These are phyloP conservation scores for Lepidium sativum DNA, from an alignment of 345 rosid genomes.

Conservation along the genomic window DNA sequence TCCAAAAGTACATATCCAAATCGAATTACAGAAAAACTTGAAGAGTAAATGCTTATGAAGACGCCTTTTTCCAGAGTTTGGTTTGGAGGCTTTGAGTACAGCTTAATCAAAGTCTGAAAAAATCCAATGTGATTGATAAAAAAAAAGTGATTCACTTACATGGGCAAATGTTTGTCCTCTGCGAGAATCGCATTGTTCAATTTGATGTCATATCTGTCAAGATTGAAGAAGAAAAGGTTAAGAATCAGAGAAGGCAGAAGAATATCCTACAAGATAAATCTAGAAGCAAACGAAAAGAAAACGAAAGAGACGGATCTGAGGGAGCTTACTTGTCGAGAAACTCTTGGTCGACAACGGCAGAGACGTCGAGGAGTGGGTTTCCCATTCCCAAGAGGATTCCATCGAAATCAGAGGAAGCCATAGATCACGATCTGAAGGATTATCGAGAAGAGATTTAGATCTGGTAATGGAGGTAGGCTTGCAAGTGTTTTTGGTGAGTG, in stretches of 20 bases:
- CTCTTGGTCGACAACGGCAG: constrained; percentile 81
- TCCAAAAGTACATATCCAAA: not conserved
- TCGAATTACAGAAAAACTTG: not conserved
- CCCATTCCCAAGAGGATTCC: constrained; percentile 86
- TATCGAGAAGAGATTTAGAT: constrained; percentile 18
- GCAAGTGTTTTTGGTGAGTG: constrained; percentile 2
- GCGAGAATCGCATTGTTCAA: constrained; percentile 91
- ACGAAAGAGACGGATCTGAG: not conserved
- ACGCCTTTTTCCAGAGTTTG: not conserved
- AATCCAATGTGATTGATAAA: not conserved
- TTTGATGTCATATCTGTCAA: constrained; percentile 68
- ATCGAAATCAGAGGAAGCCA: constrained; percentile 45
- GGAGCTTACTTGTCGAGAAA: constrained; percentile 58
- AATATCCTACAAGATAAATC: not conserved
- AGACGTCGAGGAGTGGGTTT: constrained; percentile 96
- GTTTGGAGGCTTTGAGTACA: not conserved
- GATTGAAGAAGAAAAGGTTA: not conserved
- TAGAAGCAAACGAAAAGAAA: not conserved
- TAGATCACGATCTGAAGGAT: constrained; percentile 11
- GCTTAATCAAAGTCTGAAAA: not conserved
- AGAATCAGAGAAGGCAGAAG: not conserved
- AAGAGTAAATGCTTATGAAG: not conserved
- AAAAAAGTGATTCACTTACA: constrained; percentile 47
- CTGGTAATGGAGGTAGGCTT: not conserved
- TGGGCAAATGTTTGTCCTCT: constrained; percentile 85